A percentile compares a stretch with the other conserved stretches of the same genome.
Conservation (phyloP, 2,329 filamentous ascomycete genomes). For the Arthrobotrys sinensis region DNA sequence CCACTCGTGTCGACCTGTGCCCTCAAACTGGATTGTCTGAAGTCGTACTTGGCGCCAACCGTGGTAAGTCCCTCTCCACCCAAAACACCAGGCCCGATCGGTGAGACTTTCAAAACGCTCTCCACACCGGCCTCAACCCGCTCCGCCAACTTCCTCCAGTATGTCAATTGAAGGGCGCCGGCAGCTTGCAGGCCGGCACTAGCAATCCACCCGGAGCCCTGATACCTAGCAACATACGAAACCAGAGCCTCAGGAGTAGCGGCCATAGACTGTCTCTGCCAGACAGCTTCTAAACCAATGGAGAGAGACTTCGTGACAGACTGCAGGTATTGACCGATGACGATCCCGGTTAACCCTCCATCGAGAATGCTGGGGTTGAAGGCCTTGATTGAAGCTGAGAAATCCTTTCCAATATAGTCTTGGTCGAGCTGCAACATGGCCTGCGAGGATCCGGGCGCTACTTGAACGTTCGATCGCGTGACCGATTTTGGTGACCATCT, state of each 20-base stretch:
- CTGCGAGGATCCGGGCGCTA: constrained; percentile 80
- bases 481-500: constrained; percentile 85
- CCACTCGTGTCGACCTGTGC: constrained; percentile 96
- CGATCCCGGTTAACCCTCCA: constrained; percentile 92
- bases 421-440: constrained; percentile 95
- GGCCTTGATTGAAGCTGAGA: constrained; percentile 91
- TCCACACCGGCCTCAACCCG: constrained; percentile 97
- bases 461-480: constrained; percentile 89
- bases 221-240: constrained; percentile 93
- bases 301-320: constrained; percentile 88
- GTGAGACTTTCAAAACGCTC: constrained; percentile 86
- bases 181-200: constrained; percentile 90
- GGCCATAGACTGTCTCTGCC: constrained; percentile 87
- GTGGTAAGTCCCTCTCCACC: constrained; percentile 91
- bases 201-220: constrained; percentile 90
- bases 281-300: constrained; percentile 91
- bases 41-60: constrained; percentile 97
- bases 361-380: constrained; percentile 96
- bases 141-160: constrained; percentile 93
- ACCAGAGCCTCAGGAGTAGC: constrained; percentile 91
- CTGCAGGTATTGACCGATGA: constrained; percentile 95
- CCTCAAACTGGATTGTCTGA: constrained; percentile 93
- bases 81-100: constrained; percentile 80
- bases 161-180: constrained; percentile 89
- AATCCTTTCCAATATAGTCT: constrained; percentile 94